Evolutionary conservation across 31 red algal genomes (phyloP).

Genomic region (Bonnemaisonia californica): DNA sequence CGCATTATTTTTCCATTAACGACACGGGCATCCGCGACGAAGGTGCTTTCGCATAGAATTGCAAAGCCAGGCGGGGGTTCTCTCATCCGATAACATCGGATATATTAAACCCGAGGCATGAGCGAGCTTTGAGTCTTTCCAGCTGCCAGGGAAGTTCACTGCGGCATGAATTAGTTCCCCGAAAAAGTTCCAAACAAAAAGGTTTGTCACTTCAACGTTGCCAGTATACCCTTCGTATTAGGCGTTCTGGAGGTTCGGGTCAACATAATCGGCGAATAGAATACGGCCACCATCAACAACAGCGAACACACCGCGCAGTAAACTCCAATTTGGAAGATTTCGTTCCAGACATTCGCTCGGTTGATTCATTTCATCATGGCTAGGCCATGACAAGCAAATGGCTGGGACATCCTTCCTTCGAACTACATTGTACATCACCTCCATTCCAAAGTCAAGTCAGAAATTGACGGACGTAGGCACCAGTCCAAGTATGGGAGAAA

Average conservation of each 20-base stretch:
- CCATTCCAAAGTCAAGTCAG: no score
- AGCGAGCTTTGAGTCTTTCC: conserved; percentile 24
- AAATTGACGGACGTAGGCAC: no score
- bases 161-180: conserved; percentile 28
- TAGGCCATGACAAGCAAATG: no score
- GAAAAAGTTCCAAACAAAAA: conserved; percentile 37
- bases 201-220: conserved; percentile 34
- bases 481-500: no score
- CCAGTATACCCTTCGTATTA: conserved; percentile 12
- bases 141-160: conserved; percentile 20
- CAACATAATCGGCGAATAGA: not conserved
- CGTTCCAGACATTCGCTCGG: no score
- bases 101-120: conserved; percentile 20
- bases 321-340: no score
- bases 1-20: not conserved
- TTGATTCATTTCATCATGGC: no score
- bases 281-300: no score
- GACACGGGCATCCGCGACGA: not conserved
- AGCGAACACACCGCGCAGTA: no score
- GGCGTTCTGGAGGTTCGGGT: conserved; percentile 1
- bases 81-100: conserved; percentile 16
- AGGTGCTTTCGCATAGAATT: conserved; percentile 22
- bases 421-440: no score
- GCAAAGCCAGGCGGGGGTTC: conserved; percentile 11
- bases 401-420: no score